phyloP scores from a whole-genome alignment of 768 basidiomycete species.

The Baorangia bicolor region DNA sequence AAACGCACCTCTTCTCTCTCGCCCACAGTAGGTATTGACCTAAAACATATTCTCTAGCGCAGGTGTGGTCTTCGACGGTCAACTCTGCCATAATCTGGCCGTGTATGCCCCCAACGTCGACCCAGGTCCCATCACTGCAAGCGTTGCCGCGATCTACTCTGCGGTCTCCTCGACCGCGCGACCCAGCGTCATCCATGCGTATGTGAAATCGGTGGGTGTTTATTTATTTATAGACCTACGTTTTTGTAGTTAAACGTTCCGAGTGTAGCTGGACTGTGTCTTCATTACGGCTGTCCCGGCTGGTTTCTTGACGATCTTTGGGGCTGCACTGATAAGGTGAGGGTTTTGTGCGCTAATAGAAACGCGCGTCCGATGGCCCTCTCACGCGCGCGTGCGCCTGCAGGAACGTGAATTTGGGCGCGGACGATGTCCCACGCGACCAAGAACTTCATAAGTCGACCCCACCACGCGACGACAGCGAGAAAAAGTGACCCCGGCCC shows the following conservation, averaged over 20 bases:
- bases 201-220: conserved; percentile 13
- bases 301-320: conserved; percentile 7
- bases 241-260: too few species aligned
- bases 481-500: not conserved
- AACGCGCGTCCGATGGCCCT: too few species aligned
- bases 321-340: conserved; percentile 11
- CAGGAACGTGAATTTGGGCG: conserved; percentile 9
- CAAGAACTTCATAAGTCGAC: not conserved
- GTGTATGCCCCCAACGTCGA: conserved; percentile 11
- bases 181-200: conserved; percentile 10
- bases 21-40: not conserved
- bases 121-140: conserved; percentile 3
- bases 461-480: not conserved
- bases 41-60: not conserved
- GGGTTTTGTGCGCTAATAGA: not conserved
- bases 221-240: too few species aligned
- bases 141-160: conserved; percentile 10
- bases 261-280: conserved; percentile 9
- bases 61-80: conserved; percentile 7
- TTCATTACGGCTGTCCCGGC: conserved; percentile 13
- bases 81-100: conserved; percentile 6
- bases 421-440: not conserved
- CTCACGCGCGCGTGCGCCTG: not conserved
- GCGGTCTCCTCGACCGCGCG: conserved; percentile 1
- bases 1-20: not conserved